Evolutionary conservation across 805 yeast genomes (phyloP), one percentile per base, ranked within the genome.

Genomic region (Kuraishia floccosa): DNA sequence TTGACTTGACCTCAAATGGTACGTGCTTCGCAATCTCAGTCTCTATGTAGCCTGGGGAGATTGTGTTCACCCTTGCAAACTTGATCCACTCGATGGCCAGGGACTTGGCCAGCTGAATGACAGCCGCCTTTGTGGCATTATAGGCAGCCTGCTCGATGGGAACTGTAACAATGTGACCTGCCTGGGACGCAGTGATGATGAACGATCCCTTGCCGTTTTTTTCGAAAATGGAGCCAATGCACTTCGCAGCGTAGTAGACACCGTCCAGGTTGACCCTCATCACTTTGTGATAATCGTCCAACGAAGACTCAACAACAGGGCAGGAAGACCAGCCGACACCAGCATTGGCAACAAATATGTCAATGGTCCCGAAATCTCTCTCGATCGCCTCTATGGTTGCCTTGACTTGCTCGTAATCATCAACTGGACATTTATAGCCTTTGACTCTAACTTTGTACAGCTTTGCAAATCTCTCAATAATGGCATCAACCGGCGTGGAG

Each of bases 31-130:
- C 85, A 43, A 78, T 25, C 67, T 68, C 43, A 76, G 28, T 25
- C 18, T 25, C 17, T 16, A 82, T 78, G 60, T 84, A 83, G n/a
- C 94, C 94, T 15, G 94, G 94, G n/a, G 85, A 75, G 18, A 83
- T 68, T 17, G 82, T 63, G 60, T 83, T 83, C 35, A 77, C 89
- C 41, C 94, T 68, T n/a, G 89, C 93, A 46, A 79, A 80, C 2
- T 76, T 70, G n/a, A 86, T 72, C 87, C 91, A 85, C 58, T 85
- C 95, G 25, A 84, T 74, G 10, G 94, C 89, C 40, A 84, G 60
- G 1, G 91, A 81, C 51, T 65, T 76, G 22, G 79, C 72, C 43
- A 84, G 64, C 48, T 85, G 94, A 40, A 76, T 50, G 17, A 82
- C 76, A 8, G 76, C 94, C 25, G 94, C 94, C 63, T 84, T 85